Evolutionary conservation across 805 yeast species (phyloP), one percentile per base, ranked within the genome.

Genomic region (Wickerhamomyces alni): DNA sequence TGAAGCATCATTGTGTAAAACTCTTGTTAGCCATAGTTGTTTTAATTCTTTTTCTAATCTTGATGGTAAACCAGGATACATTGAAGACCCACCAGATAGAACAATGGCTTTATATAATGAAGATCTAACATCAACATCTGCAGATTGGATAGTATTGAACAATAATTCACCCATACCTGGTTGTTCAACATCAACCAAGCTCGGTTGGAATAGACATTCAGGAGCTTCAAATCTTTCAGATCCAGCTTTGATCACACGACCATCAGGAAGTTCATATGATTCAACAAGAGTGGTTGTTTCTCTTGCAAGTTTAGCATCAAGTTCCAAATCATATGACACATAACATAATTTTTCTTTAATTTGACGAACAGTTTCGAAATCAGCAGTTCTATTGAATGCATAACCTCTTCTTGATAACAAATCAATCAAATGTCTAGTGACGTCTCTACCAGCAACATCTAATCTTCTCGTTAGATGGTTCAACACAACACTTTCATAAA

Each of bases 51-150:
- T 91, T 63, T 93, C 98, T 51, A 93, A 70, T 56, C 99, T 75
- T 11, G 96, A 84, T 16, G 99, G 99, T 51, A 93, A 75, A 24
- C 99, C 99, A 2, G 99, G 98, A 59, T 93, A 93, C 99, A 93
- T 93, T 37, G 95, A 84, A 2, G 98, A 89, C 42, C 99, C 99
- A 60, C 99, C 99, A 6, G 96, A 86, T 33, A 93, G 74, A 22
- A 93, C 98, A 60, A 93, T 85, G 2, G 96, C 95, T 57, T 83
- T 86, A 67, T 77, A 93, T 44, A 93, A 72, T 1, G 96, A 75
- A 7, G 95, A 73, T 65, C 97, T 80, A 38, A 93, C 77, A 60
- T 93, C 99, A 36, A 93, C 83, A 58, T 93, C 98, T 32, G 98
- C 96, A 6, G 89, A 68, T 70, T 93, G 98, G 48, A 93, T 81